Conservation (phyloP, 257 asterid species). For the Echites panduratus region DNA sequence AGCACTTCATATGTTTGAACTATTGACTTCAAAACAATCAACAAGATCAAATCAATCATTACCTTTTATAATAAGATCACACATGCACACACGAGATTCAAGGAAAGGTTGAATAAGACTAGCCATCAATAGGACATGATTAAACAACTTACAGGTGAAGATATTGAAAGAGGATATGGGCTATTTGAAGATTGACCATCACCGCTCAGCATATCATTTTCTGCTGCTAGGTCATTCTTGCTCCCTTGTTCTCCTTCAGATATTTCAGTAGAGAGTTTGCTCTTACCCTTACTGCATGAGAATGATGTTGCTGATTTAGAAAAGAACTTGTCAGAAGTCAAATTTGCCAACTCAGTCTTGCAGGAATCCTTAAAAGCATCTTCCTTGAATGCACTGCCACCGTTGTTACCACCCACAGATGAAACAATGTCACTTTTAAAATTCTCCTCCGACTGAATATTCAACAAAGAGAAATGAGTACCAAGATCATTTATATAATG, state of each 20-base stretch:
- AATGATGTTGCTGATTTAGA: conserved; percentile 42
- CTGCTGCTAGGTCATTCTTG: conserved; percentile 19
- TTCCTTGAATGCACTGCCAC: conserved; percentile 21
- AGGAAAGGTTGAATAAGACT: neutral
- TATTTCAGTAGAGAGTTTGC: conserved; percentile 19
- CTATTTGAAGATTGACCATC: conserved; percentile 23
- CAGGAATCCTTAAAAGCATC: conserved; percentile 24
- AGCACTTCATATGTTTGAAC: neutral
- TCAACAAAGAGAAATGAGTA: conserved; percentile 33
- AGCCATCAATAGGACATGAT: neutral
- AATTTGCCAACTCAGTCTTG: conserved; percentile 13
- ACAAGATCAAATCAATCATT: neutral
- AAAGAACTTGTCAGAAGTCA: conserved; percentile 33
- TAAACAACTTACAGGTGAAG: conserved; percentile 67
- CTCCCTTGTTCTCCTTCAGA: conserved; percentile 22
- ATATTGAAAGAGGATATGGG: conserved; percentile 35
- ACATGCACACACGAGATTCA: neutral
- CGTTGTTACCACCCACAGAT: conserved; percentile 22
- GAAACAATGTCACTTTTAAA: conserved; percentile 20
- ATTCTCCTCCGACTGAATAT: conserved; percentile 31
- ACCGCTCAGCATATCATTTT: conserved; percentile 23
- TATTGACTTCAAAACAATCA: neutral
- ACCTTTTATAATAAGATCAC: neutral
- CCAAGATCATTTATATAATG: conserved; percentile 46
- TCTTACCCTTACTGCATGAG: conserved; percentile 33